phyloP scores from a whole-genome alignment of 768 basidiomycete genomes.

The Tulasnella sp. region DNA sequence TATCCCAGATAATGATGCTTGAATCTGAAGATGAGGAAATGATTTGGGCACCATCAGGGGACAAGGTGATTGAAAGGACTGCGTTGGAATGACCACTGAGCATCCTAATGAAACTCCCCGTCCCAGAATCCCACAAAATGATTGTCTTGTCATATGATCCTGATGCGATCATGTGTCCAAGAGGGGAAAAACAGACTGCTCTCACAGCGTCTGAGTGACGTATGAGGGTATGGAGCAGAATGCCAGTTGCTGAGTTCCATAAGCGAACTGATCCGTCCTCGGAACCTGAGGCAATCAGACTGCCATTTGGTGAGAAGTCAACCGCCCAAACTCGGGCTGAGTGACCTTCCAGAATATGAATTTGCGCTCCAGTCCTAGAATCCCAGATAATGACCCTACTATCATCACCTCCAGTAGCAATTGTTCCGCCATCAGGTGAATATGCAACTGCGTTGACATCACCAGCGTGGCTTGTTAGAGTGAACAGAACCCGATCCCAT shows the following conservation, averaged over 20 bases:
- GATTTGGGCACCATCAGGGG: constrained; percentile 2
- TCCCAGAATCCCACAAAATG: background rate
- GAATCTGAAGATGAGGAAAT: background rate
- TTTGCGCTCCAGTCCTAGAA: background rate
- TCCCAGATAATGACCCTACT: background rate
- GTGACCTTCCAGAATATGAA: background rate
- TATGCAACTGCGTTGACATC: background rate
- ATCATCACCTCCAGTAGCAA: background rate
- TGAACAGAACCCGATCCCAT: too few relatives aligned
- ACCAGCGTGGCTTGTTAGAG: too few relatives aligned
- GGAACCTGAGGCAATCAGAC: background rate
- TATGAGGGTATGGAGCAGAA: background rate
- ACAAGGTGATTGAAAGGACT: background rate
- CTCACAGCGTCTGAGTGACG: background rate
- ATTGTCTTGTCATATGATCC: background rate
- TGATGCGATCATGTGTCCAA: background rate
- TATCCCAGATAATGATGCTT: too few relatives aligned
- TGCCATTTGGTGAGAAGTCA: background rate
- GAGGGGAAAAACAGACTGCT: background rate
- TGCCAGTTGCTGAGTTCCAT: background rate
- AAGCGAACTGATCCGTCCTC: background rate
- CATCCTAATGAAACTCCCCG: background rate
- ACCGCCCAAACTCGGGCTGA: background rate
- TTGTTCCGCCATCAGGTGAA: background rate
- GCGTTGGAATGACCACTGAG: constrained; percentile 2